Evolutionary conservation across 768 basidiomycete genomes (phyloP), one percentile per base, ranked within the genome.

Genomic region (Pulveroboletus sp.): DNA sequence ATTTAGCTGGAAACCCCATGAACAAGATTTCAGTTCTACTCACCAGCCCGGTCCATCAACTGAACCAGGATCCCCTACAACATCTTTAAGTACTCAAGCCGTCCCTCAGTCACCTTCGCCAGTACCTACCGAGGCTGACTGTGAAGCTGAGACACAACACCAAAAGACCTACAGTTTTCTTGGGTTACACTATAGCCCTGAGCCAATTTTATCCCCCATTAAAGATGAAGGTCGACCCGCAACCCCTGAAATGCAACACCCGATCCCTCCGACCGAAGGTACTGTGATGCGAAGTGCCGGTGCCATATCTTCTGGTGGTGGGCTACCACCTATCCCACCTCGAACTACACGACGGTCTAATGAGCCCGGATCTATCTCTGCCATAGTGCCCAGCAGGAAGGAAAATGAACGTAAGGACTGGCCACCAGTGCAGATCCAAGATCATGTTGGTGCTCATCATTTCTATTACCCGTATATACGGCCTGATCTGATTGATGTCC

Each of bases 81-180:
- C 49, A 11, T n/a, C 17, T 7, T 18, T 42, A 8, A 32, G 35
- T 10, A 15, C 13, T 40, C 38, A 49, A 30, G 30, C 26, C 14
- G 13, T 50, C 43, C 43, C 54, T 37, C 64, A 59, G 21, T 62
- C 64, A 46, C 56, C 61, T 39, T 68, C 66, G 8, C 63, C 62
- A 24, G 54, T 59, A 9, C 56, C 58, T 3, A 61, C 68, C 1
- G 61, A 63, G 36, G 37, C 57, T 15, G 66, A 64, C 8, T 45
- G 39, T 27, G 63, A 68, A 13, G 43, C 21, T 21, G 55, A 58
- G 31, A 33, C 35, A 30, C 47, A 39, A 36, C 54, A 54, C 40
- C 52, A 26, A 27, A 55, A 36, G 28, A 56, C 46, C 4, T 56
- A 49, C 26, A 65, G 57, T 45, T 65, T 66, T 39, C 65, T 66